Percentiles rank a stretch among this genome's conserved stretches.
Evolutionary conservation across 306 rosid species (phyloP).

Genomic region (Vigna nakashimae): DNA sequence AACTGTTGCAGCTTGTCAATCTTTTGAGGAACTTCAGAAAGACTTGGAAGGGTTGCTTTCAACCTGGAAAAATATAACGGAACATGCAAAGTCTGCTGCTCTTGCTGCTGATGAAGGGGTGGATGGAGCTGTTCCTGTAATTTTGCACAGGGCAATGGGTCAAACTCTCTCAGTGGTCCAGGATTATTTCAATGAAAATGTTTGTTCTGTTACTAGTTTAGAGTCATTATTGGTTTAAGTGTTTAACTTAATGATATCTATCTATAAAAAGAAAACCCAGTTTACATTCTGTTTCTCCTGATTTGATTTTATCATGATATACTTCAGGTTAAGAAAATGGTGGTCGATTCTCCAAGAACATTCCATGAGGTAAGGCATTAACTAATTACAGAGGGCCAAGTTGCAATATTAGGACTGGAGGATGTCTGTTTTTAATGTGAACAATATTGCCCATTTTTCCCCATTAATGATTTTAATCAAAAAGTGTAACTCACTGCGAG

Average conservation of each 20-base stretch:
- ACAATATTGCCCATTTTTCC: constrained; percentile 13
- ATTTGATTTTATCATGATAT: constrained; percentile 41
- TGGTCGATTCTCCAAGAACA: constrained; percentile 92
- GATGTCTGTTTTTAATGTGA: constrained; percentile 32
- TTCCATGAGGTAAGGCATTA: constrained; percentile 80
- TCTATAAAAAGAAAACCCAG: constrained; percentile 14
- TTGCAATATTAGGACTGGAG: constrained; percentile 27
- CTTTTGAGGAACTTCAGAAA: constrained; percentile 86
- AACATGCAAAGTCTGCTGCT: constrained; percentile 89
- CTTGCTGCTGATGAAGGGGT: constrained; percentile 99
- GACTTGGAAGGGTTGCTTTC: constrained; percentile 86
- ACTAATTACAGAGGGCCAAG: constrained; percentile 27
- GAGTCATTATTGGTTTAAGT: constrained; percentile 22
- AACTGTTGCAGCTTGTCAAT: constrained; percentile 95
- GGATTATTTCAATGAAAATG: constrained; percentile 90
- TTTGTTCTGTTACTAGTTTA: constrained; percentile 48
- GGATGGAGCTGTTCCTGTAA: constrained; percentile 90
- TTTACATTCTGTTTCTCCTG: constrained; percentile 43
- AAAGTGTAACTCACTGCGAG: neutral
- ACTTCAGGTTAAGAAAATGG: constrained; percentile 86
- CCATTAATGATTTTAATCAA: constrained; percentile 14
- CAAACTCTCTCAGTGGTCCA: constrained; percentile 98
- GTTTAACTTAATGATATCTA: constrained; percentile 1
- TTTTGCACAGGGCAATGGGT: constrained; percentile 92
- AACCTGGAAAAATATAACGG: constrained; percentile 87